A percentile compares a stretch with the other conserved stretches of the same genome.
Evolutionary conservation across 2,329 filamentous ascomycete genomes (phyloP).

Genomic region (Aspergillus ruber): DNA sequence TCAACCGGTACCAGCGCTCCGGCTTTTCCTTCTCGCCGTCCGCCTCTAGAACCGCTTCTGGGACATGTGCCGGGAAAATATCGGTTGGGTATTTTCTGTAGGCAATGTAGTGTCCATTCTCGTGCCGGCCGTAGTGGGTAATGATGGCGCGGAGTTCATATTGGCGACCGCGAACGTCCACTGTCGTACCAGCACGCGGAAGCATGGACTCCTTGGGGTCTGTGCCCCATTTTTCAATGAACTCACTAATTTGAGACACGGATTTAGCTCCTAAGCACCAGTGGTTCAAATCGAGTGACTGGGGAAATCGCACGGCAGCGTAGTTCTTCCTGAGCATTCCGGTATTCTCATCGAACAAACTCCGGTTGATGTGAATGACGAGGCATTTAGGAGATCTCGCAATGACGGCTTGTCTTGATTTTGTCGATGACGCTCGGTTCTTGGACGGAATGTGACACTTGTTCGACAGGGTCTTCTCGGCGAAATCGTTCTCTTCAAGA

Average conservation of each 20-base stretch:
- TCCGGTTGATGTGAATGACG: slow-evolving; percentile 83
- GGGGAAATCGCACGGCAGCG: slow-evolving; percentile 70
- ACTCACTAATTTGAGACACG: slow-evolving; percentile 23
- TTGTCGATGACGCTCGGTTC: slow-evolving; percentile 68
- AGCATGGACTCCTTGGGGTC: slow-evolving; percentile 70
- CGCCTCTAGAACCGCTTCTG: slow-evolving; percentile 25
- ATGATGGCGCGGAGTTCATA: slow-evolving; percentile 80
- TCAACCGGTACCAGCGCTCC: slow-evolving; percentile 80
- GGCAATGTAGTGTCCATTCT: slow-evolving; percentile 93
- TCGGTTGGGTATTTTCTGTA: slow-evolving; percentile 63
- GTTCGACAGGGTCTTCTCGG: slow-evolving; percentile 58
- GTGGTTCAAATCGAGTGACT: slow-evolving; percentile 65
- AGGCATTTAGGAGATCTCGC: slow-evolving; percentile 74
- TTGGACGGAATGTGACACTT: slow-evolving; percentile 62
- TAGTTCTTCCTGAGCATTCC: slow-evolving; percentile 77
- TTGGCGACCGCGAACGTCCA: slow-evolving; percentile 41
- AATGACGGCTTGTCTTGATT: slow-evolving; percentile 83
- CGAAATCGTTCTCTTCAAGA: slow-evolving; percentile 72
- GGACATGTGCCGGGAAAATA: slow-evolving; percentile 26
- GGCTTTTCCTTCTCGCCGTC: slow-evolving; percentile 30
- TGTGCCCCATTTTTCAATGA: slow-evolving; percentile 62
- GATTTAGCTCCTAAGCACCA: slow-evolving; percentile 68
- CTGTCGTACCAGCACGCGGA: slow-evolving; percentile 51
- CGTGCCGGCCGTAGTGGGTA: slow-evolving; percentile 83
- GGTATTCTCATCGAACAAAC: slow-evolving; percentile 78